Evolutionary conservation across 2,329 filamentous ascomycete genomes (phyloP).

Genomic region (Paracamarosporium sp.): DNA sequence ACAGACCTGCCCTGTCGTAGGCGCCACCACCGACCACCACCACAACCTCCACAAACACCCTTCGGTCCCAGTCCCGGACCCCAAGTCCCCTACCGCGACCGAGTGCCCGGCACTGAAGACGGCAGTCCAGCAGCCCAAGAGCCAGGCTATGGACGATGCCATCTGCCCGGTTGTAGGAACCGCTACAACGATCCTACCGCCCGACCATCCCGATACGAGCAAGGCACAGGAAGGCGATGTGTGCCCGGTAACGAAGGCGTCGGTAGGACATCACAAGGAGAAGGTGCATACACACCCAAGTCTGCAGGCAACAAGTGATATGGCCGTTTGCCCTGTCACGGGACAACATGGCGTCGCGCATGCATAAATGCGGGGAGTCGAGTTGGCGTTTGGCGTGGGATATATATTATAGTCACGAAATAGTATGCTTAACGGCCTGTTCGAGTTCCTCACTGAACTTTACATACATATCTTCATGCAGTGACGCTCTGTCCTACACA

Average conservation of each 20-base stretch:
- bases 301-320: constrained; percentile 46
- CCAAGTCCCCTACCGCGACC: constrained; percentile 38
- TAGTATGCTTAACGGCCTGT: no score
- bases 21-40: constrained; percentile 55
- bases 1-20: constrained; percentile 51
- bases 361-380: constrained; percentile 1
- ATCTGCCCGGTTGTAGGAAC: constrained; percentile 55
- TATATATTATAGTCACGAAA: neutral
- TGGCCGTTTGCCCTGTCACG: constrained; percentile 51
- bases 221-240: constrained; percentile 47
- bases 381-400: neutral
- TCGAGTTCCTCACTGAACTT: no score
- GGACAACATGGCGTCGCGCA: constrained; percentile 37
- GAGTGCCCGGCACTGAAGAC: constrained; percentile 52
- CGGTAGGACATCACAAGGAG: constrained; percentile 50
- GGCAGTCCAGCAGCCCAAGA: constrained; percentile 42
- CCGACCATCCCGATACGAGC: constrained; percentile 49
- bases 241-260: constrained; percentile 54
- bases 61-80: constrained; percentile 34
- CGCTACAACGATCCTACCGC: constrained; percentile 50
- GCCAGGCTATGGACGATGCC: constrained; percentile 49
- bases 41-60: constrained; percentile 52
- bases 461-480: no score
- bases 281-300: constrained; percentile 51
- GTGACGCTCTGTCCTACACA: no score